phyloP scores from a whole-genome alignment of 1,284 basidiomycete genomes.

The Heterobasidion irregulare region DNA sequence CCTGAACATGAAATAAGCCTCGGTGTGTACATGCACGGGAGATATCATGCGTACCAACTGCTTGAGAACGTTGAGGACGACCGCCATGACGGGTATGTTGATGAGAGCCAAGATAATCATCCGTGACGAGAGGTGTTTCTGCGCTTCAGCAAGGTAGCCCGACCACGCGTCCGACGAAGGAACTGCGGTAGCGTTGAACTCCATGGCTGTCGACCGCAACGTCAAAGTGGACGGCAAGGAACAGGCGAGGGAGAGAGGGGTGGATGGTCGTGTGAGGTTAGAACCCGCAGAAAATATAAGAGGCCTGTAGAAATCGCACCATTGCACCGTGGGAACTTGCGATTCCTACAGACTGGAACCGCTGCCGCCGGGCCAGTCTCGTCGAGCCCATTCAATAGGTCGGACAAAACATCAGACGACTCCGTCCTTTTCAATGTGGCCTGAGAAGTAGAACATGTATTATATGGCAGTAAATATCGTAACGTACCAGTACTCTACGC shows the following conservation, averaged over 20 bases:
- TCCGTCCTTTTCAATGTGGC: too few relatives aligned
- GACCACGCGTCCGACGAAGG: conserved; percentile 34
- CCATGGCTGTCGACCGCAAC: neutral
- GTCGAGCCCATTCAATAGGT: neutral
- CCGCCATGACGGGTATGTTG: conserved; percentile 34
- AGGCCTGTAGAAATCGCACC: conserved; percentile 5
- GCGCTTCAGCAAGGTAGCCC: conserved; percentile 35
- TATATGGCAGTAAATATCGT: too few relatives aligned
- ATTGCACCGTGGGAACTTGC: conserved; percentile 3
- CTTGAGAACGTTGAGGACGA: conserved; percentile 50
- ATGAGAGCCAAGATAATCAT: conserved; percentile 23
- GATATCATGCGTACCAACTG: conserved; percentile 43
- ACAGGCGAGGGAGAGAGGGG: neutral
- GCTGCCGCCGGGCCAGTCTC: neutral
- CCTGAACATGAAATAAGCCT: conserved; percentile 21
- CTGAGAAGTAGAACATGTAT: too few relatives aligned
- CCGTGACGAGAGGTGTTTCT: conserved; percentile 20
- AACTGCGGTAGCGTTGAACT: conserved; percentile 25
- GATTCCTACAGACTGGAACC: neutral
- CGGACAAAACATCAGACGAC: too few relatives aligned
- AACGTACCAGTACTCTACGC: too few relatives aligned
- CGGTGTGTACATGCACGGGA: neutral
- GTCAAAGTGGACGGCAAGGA: neutral
- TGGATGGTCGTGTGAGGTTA: neutral
- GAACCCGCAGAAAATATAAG: neutral